phyloP scores from a whole-genome alignment of 1,284 basidiomycete genomes.

The Flammula alnicola region DNA sequence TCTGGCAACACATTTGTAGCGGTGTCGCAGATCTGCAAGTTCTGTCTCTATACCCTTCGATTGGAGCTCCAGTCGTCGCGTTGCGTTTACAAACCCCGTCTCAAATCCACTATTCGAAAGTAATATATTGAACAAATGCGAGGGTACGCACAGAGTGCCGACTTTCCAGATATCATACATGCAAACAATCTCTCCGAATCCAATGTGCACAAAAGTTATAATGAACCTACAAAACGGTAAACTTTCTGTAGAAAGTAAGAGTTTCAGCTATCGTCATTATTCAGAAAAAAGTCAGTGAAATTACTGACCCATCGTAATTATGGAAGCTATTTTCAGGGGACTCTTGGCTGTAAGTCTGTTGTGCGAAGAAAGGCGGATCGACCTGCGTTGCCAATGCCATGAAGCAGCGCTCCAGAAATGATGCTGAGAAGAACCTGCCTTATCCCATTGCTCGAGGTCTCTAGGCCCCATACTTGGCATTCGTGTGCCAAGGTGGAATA shows the following conservation, averaged over 20 bases:
- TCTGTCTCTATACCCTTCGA: too few relatives aligned
- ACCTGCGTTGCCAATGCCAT: constrained; percentile 13
- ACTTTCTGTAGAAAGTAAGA: background rate
- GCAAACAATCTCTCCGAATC: background rate
- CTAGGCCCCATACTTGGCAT: constrained; percentile 40
- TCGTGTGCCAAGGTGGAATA: constrained; percentile 51
- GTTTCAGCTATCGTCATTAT: background rate
- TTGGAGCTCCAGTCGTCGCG: too few relatives aligned
- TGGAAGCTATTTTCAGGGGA: constrained; percentile 4
- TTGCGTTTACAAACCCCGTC: too few relatives aligned
- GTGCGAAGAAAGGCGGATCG: constrained; percentile 21
- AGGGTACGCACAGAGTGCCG: too few relatives aligned
- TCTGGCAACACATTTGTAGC: too few relatives aligned
- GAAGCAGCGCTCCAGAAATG: background rate
- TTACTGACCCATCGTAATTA: background rate
- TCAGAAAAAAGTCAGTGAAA: background rate
- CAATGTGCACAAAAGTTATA: background rate
- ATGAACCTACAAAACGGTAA: background rate
- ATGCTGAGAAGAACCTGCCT: constrained; percentile 17
- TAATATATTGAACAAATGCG: too few relatives aligned
- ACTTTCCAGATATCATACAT: too few relatives aligned
- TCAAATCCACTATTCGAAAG: too few relatives aligned
- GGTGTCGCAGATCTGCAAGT: too few relatives aligned
- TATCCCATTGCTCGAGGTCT: constrained; percentile 32
- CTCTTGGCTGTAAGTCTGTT: constrained; percentile 7